These are phyloP conservation scores for Kregervanrija fluxuum DNA, from an alignment of 805 yeast genomes.

Conservation along the genomic window DNA sequence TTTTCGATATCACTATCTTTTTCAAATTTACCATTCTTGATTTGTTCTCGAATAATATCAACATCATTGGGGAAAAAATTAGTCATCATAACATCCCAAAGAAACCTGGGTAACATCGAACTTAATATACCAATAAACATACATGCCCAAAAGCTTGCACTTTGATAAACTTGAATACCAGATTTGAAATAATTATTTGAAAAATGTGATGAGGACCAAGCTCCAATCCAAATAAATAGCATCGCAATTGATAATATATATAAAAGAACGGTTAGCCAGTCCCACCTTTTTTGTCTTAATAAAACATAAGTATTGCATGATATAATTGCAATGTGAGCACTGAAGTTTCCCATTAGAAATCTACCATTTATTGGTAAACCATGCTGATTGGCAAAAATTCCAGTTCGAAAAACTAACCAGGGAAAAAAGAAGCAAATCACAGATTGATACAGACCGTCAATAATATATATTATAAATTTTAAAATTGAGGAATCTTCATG, in stretches of 20 bases:
- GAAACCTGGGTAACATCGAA: slow-evolving; percentile 57
- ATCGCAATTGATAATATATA: slow-evolving; percentile 47
- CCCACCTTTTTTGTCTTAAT: slow-evolving; percentile 71
- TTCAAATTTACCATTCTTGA: slow-evolving; percentile 44
- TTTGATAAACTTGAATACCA: slow-evolving; percentile 57
- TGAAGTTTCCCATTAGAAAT: slow-evolving; percentile 63
- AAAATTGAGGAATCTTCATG: slow-evolving; percentile 54
- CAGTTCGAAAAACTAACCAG: slow-evolving; percentile 45
- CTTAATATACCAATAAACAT: slow-evolving; percentile 46
- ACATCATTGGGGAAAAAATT: slow-evolving; percentile 57
- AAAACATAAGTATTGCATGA: slow-evolving; percentile 62
- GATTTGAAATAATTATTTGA: slow-evolving; percentile 58
- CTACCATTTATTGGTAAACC: slow-evolving; percentile 60
- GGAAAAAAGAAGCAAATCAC: slow-evolving; percentile 63
- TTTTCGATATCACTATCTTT: slow-evolving; percentile 23
- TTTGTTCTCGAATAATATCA: slow-evolving; percentile 64
- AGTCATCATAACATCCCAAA: slow-evolving; percentile 40
- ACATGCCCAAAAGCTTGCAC: slow-evolving; percentile 59
- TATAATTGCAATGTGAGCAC: slow-evolving; percentile 52
- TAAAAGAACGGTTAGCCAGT: slow-evolving; percentile 54
- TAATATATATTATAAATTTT: slow-evolving; percentile 55
- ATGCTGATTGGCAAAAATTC: slow-evolving; percentile 30
- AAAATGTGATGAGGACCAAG: slow-evolving; percentile 49
- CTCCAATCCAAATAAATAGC: slow-evolving; percentile 73
- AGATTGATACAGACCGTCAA: slow-evolving; percentile 69